These are phyloP conservation scores for Botrytis fragariae DNA, from an alignment of 2,329 filamentous ascomycete genomes.

Conservation along the genomic window DNA sequence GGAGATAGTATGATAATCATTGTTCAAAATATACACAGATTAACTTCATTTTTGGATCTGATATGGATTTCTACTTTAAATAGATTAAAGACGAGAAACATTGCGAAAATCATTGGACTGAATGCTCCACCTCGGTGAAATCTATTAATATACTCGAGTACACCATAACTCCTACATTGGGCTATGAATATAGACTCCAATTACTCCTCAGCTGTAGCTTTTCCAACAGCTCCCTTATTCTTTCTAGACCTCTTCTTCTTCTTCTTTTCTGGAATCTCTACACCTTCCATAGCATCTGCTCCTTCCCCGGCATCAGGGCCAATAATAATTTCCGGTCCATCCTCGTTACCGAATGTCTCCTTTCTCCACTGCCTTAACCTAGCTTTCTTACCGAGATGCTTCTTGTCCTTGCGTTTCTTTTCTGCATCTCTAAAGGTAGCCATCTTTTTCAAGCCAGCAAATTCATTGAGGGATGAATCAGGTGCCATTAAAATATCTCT, in stretches of 20 bases:
- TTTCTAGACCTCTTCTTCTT: conserved; percentile 53
- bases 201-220: conserved; percentile 11
- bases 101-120: neutral
- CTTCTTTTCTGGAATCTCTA: conserved; percentile 44
- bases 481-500: conserved; percentile 88
- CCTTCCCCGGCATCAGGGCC: conserved; percentile 28
- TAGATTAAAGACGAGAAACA: conserved; percentile 6
- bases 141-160: conserved; percentile 13
- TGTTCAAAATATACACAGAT: neutral
- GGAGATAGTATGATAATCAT: neutral
- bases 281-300: conserved; percentile 29
- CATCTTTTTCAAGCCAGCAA: conserved; percentile 90
- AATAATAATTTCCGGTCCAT: conserved; percentile 40
- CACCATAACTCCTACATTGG: neutral
- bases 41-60: neutral
- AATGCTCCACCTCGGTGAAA: neutral
- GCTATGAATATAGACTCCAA: neutral
- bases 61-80: neutral
- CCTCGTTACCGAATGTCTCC: conserved; percentile 57
- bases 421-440: conserved; percentile 83
- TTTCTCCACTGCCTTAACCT: conserved; percentile 80
- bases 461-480: conserved; percentile 83
- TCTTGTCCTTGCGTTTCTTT: conserved; percentile 87
- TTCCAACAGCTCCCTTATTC: conserved; percentile 29
- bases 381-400: conserved; percentile 88